A percentile compares a stretch with the other conserved stretches of the same genome.
These are phyloP conservation scores for Osmanthus fragrans DNA, from an alignment of 257 asterid species.

Conservation along the genomic window DNA sequence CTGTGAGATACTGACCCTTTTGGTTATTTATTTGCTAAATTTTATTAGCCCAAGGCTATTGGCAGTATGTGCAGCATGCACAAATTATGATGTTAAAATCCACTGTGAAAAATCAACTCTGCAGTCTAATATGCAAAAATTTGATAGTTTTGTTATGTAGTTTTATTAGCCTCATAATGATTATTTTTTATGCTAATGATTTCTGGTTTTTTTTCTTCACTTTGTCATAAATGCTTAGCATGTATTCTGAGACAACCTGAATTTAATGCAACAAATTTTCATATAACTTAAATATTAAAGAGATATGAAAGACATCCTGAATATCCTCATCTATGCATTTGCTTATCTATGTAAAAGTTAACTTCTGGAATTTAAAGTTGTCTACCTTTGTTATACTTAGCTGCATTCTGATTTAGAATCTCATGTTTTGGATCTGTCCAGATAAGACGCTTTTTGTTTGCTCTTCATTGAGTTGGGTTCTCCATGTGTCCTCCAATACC, in stretches of 20 bases:
- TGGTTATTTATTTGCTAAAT: neutral
- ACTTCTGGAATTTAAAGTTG: slow-evolving; percentile 7
- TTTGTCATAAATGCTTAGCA: neutral
- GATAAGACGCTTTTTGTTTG: slow-evolving; percentile 19
- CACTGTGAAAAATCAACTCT: neutral
- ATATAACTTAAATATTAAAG: neutral
- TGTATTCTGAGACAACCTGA: neutral
- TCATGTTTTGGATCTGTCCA: slow-evolving; percentile 12
- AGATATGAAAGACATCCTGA: neutral
- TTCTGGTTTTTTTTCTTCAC: neutral
- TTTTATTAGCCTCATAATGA: neutral
- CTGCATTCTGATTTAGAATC: slow-evolving; percentile 1
- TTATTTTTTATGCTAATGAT: neutral
- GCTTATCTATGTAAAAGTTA: neutral
- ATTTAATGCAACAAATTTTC: neutral
- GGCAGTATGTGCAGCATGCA: neutral
- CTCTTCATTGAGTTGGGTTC: slow-evolving; percentile 20
- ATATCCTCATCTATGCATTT: neutral
- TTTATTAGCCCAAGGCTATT: neutral
- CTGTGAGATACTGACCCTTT: neutral
- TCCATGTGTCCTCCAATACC: slow-evolving; percentile 54
- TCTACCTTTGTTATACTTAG: neutral
- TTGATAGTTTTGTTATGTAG: neutral
- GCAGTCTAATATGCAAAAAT: neutral
- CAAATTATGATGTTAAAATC: neutral